Conservation (phyloP, 2,329 filamentous ascomycete genomes). For the Claviceps humidiphila region DNA sequence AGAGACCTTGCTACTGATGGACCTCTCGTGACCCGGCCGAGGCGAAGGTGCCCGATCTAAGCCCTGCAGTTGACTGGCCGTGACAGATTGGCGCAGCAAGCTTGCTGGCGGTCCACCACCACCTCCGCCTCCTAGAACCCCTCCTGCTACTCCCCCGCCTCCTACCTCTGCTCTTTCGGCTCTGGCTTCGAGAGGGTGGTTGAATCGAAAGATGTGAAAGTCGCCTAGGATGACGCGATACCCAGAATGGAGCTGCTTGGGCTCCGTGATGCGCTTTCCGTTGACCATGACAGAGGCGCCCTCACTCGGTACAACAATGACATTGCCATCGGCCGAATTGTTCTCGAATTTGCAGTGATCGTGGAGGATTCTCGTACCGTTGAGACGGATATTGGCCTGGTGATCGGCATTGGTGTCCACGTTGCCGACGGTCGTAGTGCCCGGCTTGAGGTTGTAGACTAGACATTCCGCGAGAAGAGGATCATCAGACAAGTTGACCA, state of each 20-base stretch:
- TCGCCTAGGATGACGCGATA: conserved; percentile 93
- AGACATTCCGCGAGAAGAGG: conserved; percentile 89
- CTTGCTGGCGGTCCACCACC: conserved; percentile 28
- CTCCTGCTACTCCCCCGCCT: conserved; percentile 23
- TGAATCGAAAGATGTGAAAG: conserved; percentile 98
- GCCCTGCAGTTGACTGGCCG: conserved; percentile 44
- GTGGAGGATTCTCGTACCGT: conserved; percentile 82
- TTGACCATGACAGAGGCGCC: conserved; percentile 99
- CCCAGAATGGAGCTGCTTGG: conserved; percentile 76
- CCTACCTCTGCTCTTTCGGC: conserved; percentile 75
- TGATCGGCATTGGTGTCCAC: conserved; percentile 66
- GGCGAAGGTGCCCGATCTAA: conserved; percentile 45
- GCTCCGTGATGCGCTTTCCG: conserved; percentile 74
- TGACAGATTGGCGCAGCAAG: conserved; percentile 70
- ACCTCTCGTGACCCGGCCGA: conserved; percentile 53
- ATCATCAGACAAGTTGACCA: conserved; percentile 94
- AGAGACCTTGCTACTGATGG: conserved; percentile 66
- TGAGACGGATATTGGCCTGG: conserved; percentile 79
- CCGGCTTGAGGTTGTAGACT: conserved; percentile 95
- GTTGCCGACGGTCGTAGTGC: conserved; percentile 86
- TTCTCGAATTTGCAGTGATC: conserved; percentile 95
- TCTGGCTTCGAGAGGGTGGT: conserved; percentile 89
- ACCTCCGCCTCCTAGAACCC: too few species aligned
- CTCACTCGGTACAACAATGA: conserved; percentile 80
- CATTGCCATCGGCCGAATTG: conserved; percentile 58